A percentile compares a stretch with the other conserved stretches of the same genome.
phyloP scores from a whole-genome alignment of 2,329 filamentous ascomycete genomes.

The Fusarium ambrosium region DNA sequence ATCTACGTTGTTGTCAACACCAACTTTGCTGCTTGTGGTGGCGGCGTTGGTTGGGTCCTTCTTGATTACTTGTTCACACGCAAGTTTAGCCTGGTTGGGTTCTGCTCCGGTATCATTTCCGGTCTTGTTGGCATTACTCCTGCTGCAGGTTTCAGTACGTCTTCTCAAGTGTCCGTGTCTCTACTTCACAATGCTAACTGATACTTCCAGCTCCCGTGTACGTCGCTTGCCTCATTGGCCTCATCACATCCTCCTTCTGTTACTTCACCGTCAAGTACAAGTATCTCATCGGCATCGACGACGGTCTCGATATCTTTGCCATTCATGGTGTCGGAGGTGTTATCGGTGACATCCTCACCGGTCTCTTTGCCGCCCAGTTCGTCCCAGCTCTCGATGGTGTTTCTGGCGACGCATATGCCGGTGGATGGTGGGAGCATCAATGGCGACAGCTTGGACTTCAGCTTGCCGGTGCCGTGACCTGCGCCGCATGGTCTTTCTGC shows the following conservation, averaged over 20 bases:
- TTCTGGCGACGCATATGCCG: slow-evolving; percentile 56
- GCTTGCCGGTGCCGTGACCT: slow-evolving; percentile 68
- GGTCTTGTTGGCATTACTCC: slow-evolving; percentile 72
- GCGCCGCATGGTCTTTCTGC: slow-evolving; percentile 67
- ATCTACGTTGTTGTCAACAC: slow-evolving; percentile 71
- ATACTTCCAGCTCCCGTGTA: slow-evolving; percentile 60
- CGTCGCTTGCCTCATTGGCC: slow-evolving; percentile 64
- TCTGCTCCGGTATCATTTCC: slow-evolving; percentile 66
- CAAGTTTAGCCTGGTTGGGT: slow-evolving; percentile 44
- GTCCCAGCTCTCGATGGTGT: slow-evolving; percentile 67
- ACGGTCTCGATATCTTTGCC: slow-evolving; percentile 91
- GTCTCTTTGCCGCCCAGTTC: slow-evolving; percentile 71
- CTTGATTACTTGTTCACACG: slow-evolving; percentile 64
- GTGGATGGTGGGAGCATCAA: slow-evolving; percentile 66
- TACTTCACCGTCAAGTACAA: slow-evolving; percentile 64
- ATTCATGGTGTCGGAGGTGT: slow-evolving; percentile 90
- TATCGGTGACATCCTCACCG: slow-evolving; percentile 82
- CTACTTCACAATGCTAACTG: neutral
- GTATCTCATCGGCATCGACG: slow-evolving; percentile 73
- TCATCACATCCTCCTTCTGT: slow-evolving; percentile 62
- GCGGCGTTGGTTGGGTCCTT: slow-evolving; percentile 66
- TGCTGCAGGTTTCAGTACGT: slow-evolving; percentile 62
- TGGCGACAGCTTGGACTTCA: slow-evolving; percentile 69
- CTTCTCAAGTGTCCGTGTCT: neutral
- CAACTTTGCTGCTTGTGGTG: slow-evolving; percentile 68